Conservation (phyloP, 2,329 filamentous ascomycete species). For the Botrytis squamosa region DNA sequence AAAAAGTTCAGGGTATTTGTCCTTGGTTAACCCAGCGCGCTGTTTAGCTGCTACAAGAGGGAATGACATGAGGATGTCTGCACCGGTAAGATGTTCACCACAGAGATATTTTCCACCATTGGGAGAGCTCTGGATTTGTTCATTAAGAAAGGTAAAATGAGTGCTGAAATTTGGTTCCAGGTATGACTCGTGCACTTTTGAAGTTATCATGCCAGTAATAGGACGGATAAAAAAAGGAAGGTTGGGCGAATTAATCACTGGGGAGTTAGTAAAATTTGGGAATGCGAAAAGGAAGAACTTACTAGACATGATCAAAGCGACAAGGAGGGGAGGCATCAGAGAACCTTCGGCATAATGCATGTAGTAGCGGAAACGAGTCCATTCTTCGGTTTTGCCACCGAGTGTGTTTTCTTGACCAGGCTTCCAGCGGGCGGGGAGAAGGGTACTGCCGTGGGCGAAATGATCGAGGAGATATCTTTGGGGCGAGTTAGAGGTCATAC, state of each 20-base stretch:
- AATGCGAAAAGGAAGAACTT: slow-evolving; percentile 32
- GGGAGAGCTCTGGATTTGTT: slow-evolving; percentile 45
- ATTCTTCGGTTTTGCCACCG: slow-evolving; percentile 60
- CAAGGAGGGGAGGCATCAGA: slow-evolving; percentile 69
- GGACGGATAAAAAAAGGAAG: slow-evolving; percentile 70
- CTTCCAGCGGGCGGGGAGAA: slow-evolving; percentile 55
- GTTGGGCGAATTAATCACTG: slow-evolving; percentile 53
- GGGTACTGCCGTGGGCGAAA: slow-evolving; percentile 46
- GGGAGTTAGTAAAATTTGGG: background rate
- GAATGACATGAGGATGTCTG: slow-evolving; percentile 54
- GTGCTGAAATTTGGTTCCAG: slow-evolving; percentile 48
- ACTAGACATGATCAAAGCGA: slow-evolving; percentile 60
- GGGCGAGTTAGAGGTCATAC: background rate
- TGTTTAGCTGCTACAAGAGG: slow-evolving; percentile 47
- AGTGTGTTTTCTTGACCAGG: slow-evolving; percentile 57
- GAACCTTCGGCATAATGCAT: slow-evolving; percentile 86
- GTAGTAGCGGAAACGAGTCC: slow-evolving; percentile 62
- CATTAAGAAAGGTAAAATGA: slow-evolving; percentile 52
- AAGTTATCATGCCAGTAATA: slow-evolving; percentile 55
- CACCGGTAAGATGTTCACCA: slow-evolving; percentile 48
- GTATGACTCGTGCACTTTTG: slow-evolving; percentile 46
- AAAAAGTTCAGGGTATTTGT: slow-evolving; percentile 47
- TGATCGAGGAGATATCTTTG: slow-evolving; percentile 69
- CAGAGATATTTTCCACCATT: slow-evolving; percentile 51
- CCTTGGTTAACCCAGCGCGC: slow-evolving; percentile 40